Evolutionary conservation across 176 grass and related monocot genomes (phyloP), one percentile per base, ranked within the genome.

Genomic region (Luzula sylvatica): DNA sequence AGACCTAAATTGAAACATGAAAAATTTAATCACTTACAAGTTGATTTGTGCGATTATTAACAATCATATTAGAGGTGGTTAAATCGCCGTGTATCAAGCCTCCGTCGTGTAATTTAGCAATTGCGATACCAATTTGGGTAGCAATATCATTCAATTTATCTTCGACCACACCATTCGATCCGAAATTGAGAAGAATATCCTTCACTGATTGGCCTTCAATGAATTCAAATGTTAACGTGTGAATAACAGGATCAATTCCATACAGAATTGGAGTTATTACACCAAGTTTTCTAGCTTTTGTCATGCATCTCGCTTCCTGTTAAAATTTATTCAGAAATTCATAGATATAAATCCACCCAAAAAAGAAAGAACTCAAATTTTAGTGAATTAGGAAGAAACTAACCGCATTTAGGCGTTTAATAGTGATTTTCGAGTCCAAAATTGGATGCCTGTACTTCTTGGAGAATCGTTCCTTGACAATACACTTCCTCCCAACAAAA

Each of bases 31-130:
- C 23, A 42, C 38, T 75, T 20, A 96, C 90, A 62, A 89, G 46
- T 22, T 82, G 74, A 74, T 89, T 74, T 48, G 46, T 65, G 46
- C 26, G 63, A 23, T 58, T 72, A 76, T 81, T 88, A 43, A 89
- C 56, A 66, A 95, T 76, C 90, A 95, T 95, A 75, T 95, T 95
- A 42, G 90, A 95, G 13, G 90, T 95, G 9, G 90, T 95, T 41
- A 96, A 65, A 73, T 96, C 90, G 44, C 84, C 90, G 61, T 89
- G 90, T 65, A 89, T 51, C 66, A 96, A 83, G 20, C 84, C 84
- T 60, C 84, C 84, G 49, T 89, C 90, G 56, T 96, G 90, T 44
- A 89, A 75, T 60, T 89, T 96, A 5, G 76, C 84, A 5, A 95
- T 66, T 38, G 84, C 90, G 73, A 61, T 89, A 25, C 90, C 90